Conservation (phyloP, 768 basidiomycete species). For the Suillus americanus region DNA sequence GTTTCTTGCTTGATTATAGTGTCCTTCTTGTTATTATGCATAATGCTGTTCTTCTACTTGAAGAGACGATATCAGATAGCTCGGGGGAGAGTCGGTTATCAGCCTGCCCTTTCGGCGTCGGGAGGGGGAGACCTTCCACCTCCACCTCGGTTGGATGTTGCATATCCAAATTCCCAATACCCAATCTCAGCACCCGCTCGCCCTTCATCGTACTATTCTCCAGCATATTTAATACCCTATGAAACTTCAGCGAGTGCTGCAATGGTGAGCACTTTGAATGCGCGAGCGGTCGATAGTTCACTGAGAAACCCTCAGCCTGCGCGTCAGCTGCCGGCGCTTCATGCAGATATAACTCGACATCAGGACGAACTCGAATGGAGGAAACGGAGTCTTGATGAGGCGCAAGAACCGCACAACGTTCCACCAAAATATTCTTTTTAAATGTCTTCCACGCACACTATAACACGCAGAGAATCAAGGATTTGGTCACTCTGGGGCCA, state of each 20-base stretch:
- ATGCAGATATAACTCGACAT: slow-evolving; percentile 3
- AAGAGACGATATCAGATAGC: slow-evolving; percentile 7
- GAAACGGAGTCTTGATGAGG: slow-evolving; percentile 3
- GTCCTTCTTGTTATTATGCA: slow-evolving; percentile 3
- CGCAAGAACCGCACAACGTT: slow-evolving; percentile 3
- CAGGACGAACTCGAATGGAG: slow-evolving; percentile 7
- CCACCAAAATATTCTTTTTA: slow-evolving; percentile 9
- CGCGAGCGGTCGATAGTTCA: slow-evolving; percentile 73
- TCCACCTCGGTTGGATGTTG: not conserved
- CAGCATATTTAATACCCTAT: not conserved
- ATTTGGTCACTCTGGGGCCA: no score
- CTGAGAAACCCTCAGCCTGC: slow-evolving; percentile 13
- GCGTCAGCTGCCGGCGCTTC: slow-evolving; percentile 6
- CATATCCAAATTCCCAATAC: slow-evolving; percentile 8
- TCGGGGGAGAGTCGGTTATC: not conserved
- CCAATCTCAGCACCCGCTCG: slow-evolving; percentile 5
- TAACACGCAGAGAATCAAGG: no score
- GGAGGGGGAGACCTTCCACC: slow-evolving; percentile 2
- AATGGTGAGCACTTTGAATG: slow-evolving; percentile 59
- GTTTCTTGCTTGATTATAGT: not conserved
- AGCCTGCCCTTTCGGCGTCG: not conserved
- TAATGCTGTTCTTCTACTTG: slow-evolving; percentile 5
- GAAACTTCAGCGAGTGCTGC: not conserved
- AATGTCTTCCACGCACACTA: not conserved
- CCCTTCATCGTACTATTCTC: slow-evolving; percentile 2